phyloP scores from a whole-genome alignment of 768 basidiomycete species.

The Lactarius tabidus region DNA sequence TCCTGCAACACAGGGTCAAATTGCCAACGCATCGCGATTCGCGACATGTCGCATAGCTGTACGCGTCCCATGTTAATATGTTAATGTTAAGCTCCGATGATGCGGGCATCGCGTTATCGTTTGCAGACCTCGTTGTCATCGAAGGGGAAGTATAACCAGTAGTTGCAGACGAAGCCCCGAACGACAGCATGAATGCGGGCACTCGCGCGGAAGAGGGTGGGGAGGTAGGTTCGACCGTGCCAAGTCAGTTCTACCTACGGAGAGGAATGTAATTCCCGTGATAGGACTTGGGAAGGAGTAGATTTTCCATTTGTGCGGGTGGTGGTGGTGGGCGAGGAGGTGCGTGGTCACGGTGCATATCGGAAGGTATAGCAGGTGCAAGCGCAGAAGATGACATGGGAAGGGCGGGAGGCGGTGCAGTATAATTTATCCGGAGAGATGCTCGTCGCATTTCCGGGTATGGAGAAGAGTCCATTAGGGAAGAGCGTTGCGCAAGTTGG shows the following conservation, averaged over 20 bases:
- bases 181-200: neutral
- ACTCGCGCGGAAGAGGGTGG: neutral
- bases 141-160: neutral
- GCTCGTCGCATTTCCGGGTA: neutral
- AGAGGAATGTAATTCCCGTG: slow-evolving; percentile 7
- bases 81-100: neutral
- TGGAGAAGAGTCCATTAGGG: neutral
- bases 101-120: neutral
- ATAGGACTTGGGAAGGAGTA: slow-evolving; percentile 2
- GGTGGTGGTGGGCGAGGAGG: neutral
- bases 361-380: neutral
- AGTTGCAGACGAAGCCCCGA: neutral
- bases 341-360: neutral
- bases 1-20: slow-evolving; percentile 15
- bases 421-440: neutral
- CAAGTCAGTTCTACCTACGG: slow-evolving; percentile 11
- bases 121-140: neutral
- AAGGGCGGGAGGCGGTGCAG: neutral
- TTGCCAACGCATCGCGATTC: slow-evolving; percentile 10
- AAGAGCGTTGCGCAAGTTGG: neutral
- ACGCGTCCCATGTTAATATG: neutral
- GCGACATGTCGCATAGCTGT: neutral
- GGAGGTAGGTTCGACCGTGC: neutral
- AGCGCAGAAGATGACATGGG: neutral
- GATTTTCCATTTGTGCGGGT: neutral